A percentile compares a stretch with the other conserved stretches of the same genome.
Evolutionary conservation across 768 basidiomycete species (phyloP).

Genomic region (Candolleomyces efflorescens): DNA sequence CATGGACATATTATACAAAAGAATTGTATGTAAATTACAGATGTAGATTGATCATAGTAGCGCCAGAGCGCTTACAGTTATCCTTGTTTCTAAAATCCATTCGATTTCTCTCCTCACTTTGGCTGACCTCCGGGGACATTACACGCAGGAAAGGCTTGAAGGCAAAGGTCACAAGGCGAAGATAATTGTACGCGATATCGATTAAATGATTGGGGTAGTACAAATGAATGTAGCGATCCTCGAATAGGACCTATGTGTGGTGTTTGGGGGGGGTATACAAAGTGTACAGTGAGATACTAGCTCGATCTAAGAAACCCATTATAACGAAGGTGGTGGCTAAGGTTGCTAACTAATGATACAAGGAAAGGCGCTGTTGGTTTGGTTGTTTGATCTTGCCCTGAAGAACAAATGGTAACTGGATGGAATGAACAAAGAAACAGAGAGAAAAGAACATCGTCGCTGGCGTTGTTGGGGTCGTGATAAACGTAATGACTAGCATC

Average conservation of each 20-base stretch:
- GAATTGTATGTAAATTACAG: too few relatives aligned
- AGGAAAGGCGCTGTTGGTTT: not conserved
- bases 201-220: not conserved
- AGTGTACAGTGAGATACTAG: not conserved
- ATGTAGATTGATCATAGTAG: too few relatives aligned
- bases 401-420: not conserved
- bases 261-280: not conserved
- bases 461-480: conserved; percentile 5
- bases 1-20: too few relatives aligned
- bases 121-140: too few relatives aligned
- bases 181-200: too few relatives aligned
- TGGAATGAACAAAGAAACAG: not conserved
- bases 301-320: not conserved
- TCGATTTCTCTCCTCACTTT: not conserved
- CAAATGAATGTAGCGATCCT: not conserved
- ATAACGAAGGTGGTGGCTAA: not conserved
- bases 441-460: not conserved
- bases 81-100: too few relatives aligned
- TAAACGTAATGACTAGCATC: not conserved
- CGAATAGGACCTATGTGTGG: not conserved
- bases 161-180: too few relatives aligned
- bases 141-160: too few relatives aligned
- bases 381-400: not conserved
- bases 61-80: too few relatives aligned
- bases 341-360: not conserved